phyloP scores from a whole-genome alignment of 805 yeast species.

The Huiozyma sinensis region DNA sequence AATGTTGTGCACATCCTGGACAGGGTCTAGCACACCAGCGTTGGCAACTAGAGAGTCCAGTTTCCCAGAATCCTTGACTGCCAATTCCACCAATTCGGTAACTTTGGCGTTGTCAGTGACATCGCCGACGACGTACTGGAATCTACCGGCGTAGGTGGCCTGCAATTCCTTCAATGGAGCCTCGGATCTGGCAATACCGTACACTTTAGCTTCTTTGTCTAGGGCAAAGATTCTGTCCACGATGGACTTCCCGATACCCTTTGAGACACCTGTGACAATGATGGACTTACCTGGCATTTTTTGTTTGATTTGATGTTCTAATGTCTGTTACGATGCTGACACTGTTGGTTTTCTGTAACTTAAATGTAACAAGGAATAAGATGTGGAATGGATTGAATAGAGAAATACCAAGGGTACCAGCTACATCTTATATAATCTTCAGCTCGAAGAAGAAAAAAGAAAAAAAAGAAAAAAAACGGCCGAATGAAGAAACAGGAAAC shows the following conservation, averaged over 20 bases:
- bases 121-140: constrained; percentile 50
- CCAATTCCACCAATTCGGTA: constrained; percentile 33
- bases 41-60: constrained; percentile 62
- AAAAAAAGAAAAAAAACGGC: too few species aligned
- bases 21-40: constrained; percentile 82
- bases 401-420: too few species aligned
- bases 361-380: too few species aligned
- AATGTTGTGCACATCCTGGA: constrained; percentile 34
- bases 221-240: constrained; percentile 40
- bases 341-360: too few species aligned
- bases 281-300: constrained; percentile 31
- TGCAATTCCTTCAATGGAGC: constrained; percentile 36
- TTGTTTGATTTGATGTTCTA: not conserved
- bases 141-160: constrained; percentile 39
- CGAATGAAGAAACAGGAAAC: too few species aligned
- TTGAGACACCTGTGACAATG: constrained; percentile 55
- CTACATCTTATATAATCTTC: too few species aligned
- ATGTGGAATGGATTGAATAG: too few species aligned
- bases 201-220: constrained; percentile 43
- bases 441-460: too few species aligned
- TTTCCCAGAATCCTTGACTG: constrained; percentile 43
- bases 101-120: constrained; percentile 34
- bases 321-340: too few species aligned
- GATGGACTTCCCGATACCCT: constrained; percentile 71
- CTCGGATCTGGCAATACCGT: constrained; percentile 54